Base-by-base conservation (phyloP, 75 land plant genomes). In the Ceratopteris richardii region DNA sequence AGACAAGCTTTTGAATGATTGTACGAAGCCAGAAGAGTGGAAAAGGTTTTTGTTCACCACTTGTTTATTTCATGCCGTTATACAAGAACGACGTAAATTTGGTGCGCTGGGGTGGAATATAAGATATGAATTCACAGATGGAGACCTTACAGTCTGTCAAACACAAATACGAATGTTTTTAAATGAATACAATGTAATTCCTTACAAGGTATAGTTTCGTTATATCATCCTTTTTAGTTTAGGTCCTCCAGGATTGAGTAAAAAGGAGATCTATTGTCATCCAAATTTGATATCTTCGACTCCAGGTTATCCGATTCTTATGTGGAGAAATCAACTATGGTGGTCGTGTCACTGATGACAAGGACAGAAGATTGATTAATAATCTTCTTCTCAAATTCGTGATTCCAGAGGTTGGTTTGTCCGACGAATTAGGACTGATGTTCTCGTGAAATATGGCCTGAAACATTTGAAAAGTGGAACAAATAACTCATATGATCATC, bases 271-370 rank as follows among this genome's bases (percentile, higher is more conserved):
- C n/a, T n/a, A n/a, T n/a, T n/a, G n/a, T n/a, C n/a, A n/a, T n/a
- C n/a, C n/a, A n/a, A n/a, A n/a, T n/a, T n/a, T n/a, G n/a, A n/a
- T n/a, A n/a, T 46, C 17, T 46, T 46, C 12, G 6, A n/a, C 51
- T 22, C 26, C 56, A 72, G 75, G 75, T 72, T 7, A 72, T 72
- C 24, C 43, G 75, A 14, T 72, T 72, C 21, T 37, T 72, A 43
- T 72, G 75, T 53, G 75, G 75, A 43, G 75, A 72, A 28, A 72
- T 72, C 56, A 72, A 72, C 24, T 72, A 72, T 66, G 75, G 75
- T 19, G 75, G 75, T 14, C 68, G 75, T 23, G 75, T 72, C 9
- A 72, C 64, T 30, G 75, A 72, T 65, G 75, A 72, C 59, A 72
- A 72, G 29, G 75, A 72, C 29, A 51, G 75, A 31, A 58, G 75